Conservation (phyloP, 208 protist species). For the Trypanosoma grayi region DNA sequence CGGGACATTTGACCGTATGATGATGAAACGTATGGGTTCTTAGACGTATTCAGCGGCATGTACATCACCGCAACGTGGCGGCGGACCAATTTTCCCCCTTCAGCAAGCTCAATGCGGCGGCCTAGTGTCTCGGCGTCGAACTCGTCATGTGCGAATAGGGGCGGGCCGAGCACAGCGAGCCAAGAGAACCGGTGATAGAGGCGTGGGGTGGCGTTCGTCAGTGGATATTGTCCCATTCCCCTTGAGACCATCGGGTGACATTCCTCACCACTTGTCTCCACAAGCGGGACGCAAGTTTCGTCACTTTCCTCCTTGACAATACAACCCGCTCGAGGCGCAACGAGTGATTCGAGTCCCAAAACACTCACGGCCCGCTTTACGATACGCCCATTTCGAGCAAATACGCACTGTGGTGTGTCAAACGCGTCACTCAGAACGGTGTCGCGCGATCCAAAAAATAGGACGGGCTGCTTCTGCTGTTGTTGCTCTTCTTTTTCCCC, state of each 20-base stretch:
- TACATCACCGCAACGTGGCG: slow-evolving; percentile 20
- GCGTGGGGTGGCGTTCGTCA: slow-evolving; percentile 2
- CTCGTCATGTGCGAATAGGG: slow-evolving; percentile 39
- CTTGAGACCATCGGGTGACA: slow-evolving; percentile 18
- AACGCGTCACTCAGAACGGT: neutral
- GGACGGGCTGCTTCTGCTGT: neutral
- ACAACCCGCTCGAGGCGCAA: neutral
- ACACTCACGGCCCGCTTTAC: neutral
- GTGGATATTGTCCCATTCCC: slow-evolving; percentile 7
- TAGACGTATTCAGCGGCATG: neutral
- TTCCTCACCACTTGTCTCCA: slow-evolving; percentile 9
- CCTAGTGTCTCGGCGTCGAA: slow-evolving; percentile 15
- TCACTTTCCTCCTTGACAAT: neutral
- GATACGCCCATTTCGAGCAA: neutral
- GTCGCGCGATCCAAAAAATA: slow-evolving; percentile 14
- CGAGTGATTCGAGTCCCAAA: slow-evolving; percentile 19
- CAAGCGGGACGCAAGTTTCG: slow-evolving; percentile 1
- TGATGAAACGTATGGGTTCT: slow-evolving; percentile 29
- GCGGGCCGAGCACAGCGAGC: slow-evolving; percentile 40
- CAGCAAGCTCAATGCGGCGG: neutral
- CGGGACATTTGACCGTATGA: slow-evolving; percentile 44
- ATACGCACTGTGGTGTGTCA: neutral
- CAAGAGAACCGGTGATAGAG: slow-evolving; percentile 25
- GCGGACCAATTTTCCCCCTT: neutral
- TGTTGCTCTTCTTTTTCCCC: neutral